Evolutionary conservation across 441 rosid genomes (phyloP), one percentile per base, ranked within the genome.

Genomic region (Adansonia madagascariensis): DNA sequence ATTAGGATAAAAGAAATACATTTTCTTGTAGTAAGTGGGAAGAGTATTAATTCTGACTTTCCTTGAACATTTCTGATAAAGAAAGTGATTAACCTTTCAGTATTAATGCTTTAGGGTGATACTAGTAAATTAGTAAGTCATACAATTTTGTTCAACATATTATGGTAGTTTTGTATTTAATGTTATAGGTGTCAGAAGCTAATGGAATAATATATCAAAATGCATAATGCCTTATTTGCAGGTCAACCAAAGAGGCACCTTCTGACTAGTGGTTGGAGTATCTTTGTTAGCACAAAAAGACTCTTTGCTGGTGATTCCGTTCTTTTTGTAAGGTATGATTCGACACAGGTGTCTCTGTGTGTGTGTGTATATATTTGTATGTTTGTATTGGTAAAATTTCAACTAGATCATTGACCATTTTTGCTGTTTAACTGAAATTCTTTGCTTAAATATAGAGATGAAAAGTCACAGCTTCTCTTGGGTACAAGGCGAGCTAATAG

Each of bases 231-330:
- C 75, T 59, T 77, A 14, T 31, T 70, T 81, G 66, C 89, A 94
- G 98, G 98, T 64, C 98, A 95, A 77, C 98, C 98, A 14, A 95
- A 95, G 78, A 86, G 98, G 68, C 98, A 95, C 75, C 79, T 95
- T 81, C 89, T 95, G 66, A 95, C 98, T 71, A 91, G 96, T 39
- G 98, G 98, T 41, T 95, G 98, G 98, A 95, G 98, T 77, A 91
- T 95, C 20, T 93, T 95, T 84, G 95, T 95, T 35, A 91, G 96
- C 90, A 90, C 91, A 11, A 95, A 95, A 81, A 89, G 98, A 77
- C 98, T 95, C 65, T 86, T 91, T 77, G 94, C 98, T 70, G 98
- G 98, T 39, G 98, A 95, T 82, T 91, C 98, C 20, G 98, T 95
- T 81, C 88, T 95, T 49, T 93, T 93, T 72, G 88, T 95, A 73